Percentiles rank a stretch among this genome's conserved stretches.
Evolutionary conservation across 345 rosid species (phyloP).

Genomic region (Aquilaria yunnanensis): DNA sequence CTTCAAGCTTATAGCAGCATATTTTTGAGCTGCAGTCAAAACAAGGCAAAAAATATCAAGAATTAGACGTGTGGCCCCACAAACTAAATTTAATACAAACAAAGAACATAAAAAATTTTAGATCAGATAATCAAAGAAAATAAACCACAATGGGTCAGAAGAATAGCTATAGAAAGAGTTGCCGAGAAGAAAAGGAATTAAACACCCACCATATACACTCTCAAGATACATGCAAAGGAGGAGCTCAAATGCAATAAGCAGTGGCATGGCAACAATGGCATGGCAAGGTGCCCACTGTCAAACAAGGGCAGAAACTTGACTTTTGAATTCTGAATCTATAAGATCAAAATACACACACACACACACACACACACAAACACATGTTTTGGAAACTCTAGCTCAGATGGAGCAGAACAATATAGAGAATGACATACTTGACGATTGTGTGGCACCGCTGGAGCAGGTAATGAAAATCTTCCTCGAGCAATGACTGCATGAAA

Average conservation of each 20-base stretch:
- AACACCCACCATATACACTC: slow-evolving; percentile 54
- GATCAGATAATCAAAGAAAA: neutral
- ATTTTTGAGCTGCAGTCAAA: slow-evolving; percentile 34
- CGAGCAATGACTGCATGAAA: slow-evolving; percentile 94
- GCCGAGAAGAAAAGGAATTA: slow-evolving; percentile 1
- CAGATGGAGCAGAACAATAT: slow-evolving; percentile 4
- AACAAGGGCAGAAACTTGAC: slow-evolving; percentile 7
- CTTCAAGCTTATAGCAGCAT: slow-evolving; percentile 79
- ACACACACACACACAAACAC: neutral
- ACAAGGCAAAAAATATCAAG: slow-evolving; percentile 1
- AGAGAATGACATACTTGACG: slow-evolving; percentile 58
- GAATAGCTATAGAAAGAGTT: too few relatives aligned
- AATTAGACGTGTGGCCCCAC: neutral
- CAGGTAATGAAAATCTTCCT: slow-evolving; percentile 96
- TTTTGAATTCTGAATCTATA: slow-evolving; percentile 6
- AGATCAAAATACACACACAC: neutral
- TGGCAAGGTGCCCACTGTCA: slow-evolving; percentile 99
- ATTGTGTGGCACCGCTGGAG: slow-evolving; percentile 86
- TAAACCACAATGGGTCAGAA: neutral
- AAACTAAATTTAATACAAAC: neutral
- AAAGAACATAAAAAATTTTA: neutral
- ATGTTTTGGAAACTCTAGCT: neutral
- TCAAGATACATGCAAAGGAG: slow-evolving; percentile 96
- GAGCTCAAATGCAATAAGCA: slow-evolving; percentile 89
- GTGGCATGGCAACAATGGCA: slow-evolving; percentile 85